Evolutionary conservation across 139 green algal genomes (phyloP).

Genomic region (Chloropicon primus): DNA sequence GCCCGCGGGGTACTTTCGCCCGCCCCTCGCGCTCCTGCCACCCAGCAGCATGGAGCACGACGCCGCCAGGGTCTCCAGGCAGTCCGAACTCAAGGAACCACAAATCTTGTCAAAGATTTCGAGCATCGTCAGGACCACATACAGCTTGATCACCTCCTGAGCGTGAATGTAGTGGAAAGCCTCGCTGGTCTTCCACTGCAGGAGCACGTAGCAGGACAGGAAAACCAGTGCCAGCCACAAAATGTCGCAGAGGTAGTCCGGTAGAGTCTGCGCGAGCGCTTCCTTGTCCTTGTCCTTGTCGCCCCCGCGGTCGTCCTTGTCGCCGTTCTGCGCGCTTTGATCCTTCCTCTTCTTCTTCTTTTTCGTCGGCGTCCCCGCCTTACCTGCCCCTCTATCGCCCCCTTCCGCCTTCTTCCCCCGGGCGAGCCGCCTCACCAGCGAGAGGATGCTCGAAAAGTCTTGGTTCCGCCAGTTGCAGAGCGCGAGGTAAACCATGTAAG

Average conservation of each 20-base stretch:
- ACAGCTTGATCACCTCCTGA: slow-evolving; percentile 80
- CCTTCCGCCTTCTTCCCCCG: background rate
- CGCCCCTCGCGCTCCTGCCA: background rate
- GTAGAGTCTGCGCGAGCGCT: background rate
- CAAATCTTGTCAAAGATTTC: slow-evolving; percentile 74
- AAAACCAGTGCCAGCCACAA: slow-evolving; percentile 50
- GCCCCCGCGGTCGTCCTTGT: too few species aligned
- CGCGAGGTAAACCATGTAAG: background rate
- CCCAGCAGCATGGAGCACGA: background rate
- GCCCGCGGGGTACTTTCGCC: background rate
- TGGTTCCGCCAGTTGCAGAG: background rate
- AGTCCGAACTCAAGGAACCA: background rate
- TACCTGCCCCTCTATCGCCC: background rate
- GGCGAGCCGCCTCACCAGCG: background rate
- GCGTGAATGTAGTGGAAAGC: slow-evolving; percentile 75
- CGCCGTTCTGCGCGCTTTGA: too few species aligned
- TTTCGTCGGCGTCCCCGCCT: background rate
- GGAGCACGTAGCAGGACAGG: slow-evolving; percentile 32
- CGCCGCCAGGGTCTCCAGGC: background rate
- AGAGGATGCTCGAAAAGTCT: background rate
- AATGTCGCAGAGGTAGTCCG: slow-evolving; percentile 56
- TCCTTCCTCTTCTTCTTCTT: background rate
- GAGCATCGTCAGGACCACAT: slow-evolving; percentile 60
- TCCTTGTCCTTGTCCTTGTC: background rate
- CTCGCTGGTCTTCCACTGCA: slow-evolving; percentile 44